Evolutionary conservation across 1,284 basidiomycete genomes (phyloP).

Genomic region (Amylostereum chailletii): DNA sequence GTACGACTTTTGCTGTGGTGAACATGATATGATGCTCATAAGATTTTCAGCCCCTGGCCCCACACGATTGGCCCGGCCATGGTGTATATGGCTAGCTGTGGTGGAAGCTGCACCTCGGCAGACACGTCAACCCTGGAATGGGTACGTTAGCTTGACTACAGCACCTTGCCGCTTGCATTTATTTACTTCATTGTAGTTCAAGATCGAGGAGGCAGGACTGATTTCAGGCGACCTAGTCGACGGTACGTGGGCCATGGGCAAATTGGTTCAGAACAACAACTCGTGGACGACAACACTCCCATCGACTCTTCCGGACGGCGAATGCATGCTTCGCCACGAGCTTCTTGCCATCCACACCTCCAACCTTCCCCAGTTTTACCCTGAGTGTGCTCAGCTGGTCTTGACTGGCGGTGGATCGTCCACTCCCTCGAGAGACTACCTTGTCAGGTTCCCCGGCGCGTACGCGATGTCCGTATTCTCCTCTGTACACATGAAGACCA

Average conservation of each 20-base stretch:
- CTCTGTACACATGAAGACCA: neutral
- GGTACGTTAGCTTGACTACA: conserved; percentile 13
- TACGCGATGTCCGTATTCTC: conserved; percentile 17
- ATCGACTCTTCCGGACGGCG: conserved; percentile 22
- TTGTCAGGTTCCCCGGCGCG: conserved; percentile 30
- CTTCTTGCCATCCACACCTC: conserved; percentile 25
- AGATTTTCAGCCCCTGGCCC: conserved; percentile 20
- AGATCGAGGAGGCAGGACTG: conserved; percentile 29
- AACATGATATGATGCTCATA: neutral
- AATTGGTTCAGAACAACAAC: conserved; percentile 26
- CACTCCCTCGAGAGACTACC: conserved; percentile 21
- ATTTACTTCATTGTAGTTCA: conserved; percentile 21
- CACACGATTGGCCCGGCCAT: conserved; percentile 25
- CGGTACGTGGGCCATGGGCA: conserved; percentile 24
- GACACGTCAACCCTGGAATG: conserved; percentile 25
- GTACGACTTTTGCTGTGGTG: conserved; percentile 3
- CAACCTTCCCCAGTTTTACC: conserved; percentile 29
- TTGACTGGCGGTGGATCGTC: conserved; percentile 26
- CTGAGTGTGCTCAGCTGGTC: conserved; percentile 29
- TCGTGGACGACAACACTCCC: conserved; percentile 31
- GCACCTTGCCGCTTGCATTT: neutral
- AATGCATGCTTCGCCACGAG: conserved; percentile 29
- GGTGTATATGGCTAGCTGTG: conserved; percentile 29
- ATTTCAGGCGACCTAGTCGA: conserved; percentile 25
- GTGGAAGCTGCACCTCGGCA: conserved; percentile 24